These are phyloP conservation scores for Stellera chamaejasme DNA, from an alignment of 345 rosid genomes.

Conservation along the genomic window DNA sequence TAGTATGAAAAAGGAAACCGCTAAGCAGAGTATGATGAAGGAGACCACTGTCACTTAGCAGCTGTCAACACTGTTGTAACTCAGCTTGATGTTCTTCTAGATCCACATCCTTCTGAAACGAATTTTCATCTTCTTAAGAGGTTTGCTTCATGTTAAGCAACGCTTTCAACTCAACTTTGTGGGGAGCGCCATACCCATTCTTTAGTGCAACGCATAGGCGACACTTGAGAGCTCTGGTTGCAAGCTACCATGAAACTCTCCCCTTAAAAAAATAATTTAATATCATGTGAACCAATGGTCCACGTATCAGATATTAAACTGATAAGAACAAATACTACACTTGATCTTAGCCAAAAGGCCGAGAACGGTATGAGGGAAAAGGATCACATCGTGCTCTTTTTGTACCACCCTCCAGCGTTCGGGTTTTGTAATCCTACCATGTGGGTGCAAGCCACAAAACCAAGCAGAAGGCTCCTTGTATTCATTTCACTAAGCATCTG, in stretches of 20 bases:
- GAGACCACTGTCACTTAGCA: too few species aligned
- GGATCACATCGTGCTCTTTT: too few species aligned
- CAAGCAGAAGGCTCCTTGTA: too few species aligned
- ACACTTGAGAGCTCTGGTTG: background rate
- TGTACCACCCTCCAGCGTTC: too few species aligned
- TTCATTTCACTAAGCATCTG: too few species aligned
- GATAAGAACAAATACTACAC: conserved; percentile 60
- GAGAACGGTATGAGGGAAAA: conserved; percentile 5
- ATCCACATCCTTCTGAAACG: background rate
- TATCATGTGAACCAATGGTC: conserved; percentile 26
- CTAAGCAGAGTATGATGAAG: too few species aligned
- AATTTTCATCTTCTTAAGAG: conserved; percentile 4
- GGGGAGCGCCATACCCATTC: background rate
- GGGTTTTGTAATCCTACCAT: too few species aligned
- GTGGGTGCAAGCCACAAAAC: too few species aligned
- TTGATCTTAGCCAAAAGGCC: conserved; percentile 58
- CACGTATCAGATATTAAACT: conserved; percentile 52
- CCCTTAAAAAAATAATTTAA: conserved; percentile 21
- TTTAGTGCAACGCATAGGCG: background rate
- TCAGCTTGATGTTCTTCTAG: conserved; percentile 12
- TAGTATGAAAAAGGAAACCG: too few species aligned
- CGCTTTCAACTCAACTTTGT: background rate
- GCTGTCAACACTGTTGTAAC: too few species aligned
- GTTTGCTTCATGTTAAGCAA: conserved; percentile 7
- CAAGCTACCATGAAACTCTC: conserved; percentile 7